A percentile compares a stretch with the other conserved stretches of the same genome.
Conservation (phyloP, 345 rosid species). For the Populus pruinosa region DNA sequence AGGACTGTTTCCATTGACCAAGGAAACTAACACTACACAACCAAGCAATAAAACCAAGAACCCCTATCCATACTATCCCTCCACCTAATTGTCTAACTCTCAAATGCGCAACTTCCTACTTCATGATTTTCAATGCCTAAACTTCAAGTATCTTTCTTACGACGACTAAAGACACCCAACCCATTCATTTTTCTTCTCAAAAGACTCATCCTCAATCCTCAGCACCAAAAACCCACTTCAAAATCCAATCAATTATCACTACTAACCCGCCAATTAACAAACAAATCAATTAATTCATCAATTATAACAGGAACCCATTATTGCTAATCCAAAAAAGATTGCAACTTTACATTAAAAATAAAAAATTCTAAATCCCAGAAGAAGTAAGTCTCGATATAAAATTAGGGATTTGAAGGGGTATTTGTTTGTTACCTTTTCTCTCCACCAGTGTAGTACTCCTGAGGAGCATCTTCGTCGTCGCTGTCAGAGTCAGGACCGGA, state of each 20-base stretch:
- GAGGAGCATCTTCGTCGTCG: conserved; percentile 70
- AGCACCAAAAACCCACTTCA: not conserved
- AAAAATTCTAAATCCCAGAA: not conserved
- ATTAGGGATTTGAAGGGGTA: not conserved
- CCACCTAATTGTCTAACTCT: not conserved
- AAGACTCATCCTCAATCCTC: not conserved
- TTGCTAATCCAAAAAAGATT: not conserved
- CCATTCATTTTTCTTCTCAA: not conserved
- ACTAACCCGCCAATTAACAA: not conserved
- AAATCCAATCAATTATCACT: not conserved
- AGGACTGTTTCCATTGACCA: not conserved
- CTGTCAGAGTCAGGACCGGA: conserved; percentile 75
- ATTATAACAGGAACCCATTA: not conserved
- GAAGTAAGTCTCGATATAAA: no score
- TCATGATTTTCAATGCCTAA: not conserved
- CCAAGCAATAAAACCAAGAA: not conserved
- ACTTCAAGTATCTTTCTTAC: not conserved
- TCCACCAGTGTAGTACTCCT: conserved; percentile 90
- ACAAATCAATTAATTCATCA: not conserved
- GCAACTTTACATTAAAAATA: not conserved
- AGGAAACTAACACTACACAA: not conserved
- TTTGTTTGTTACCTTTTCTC: conserved; percentile 65
- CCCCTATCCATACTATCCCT: not conserved
- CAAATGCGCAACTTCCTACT: not conserved
- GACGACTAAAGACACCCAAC: not conserved